Conservation (phyloP, 768 basidiomycete genomes). For the Tricholoma saponaceum region DNA sequence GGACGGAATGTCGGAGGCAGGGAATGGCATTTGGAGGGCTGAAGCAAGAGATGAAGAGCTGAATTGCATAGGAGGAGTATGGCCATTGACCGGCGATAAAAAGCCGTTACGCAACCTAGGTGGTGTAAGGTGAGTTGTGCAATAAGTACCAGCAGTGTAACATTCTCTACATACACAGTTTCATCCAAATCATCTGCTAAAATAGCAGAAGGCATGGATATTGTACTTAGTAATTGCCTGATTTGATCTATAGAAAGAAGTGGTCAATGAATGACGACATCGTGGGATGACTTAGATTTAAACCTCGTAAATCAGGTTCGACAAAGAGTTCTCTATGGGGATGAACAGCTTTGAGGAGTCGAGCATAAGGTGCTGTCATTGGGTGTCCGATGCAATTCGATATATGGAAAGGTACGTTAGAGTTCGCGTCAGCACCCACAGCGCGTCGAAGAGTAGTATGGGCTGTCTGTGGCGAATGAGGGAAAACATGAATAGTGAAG, state of each 20-base stretch:
- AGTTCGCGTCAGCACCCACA: slow-evolving; percentile 18
- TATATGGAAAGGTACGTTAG: slow-evolving; percentile 25
- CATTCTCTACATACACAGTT: slow-evolving; percentile 1
- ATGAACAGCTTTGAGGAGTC: slow-evolving; percentile 28
- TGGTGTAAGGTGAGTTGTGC: not conserved
- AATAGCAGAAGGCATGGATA: not conserved
- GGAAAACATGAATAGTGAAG: not conserved
- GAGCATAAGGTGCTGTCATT: slow-evolving; percentile 30
- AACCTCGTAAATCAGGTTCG: slow-evolving; percentile 31
- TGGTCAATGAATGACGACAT: not conserved
- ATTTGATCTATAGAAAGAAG: not conserved
- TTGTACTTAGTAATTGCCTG: not conserved
- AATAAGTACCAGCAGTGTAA: slow-evolving; percentile 1
- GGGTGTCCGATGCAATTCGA: slow-evolving; percentile 24
- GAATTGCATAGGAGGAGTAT: slow-evolving; percentile 10
- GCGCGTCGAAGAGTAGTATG: slow-evolving; percentile 30
- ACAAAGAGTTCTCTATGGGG: slow-evolving; percentile 26
- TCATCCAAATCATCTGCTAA: not conserved
- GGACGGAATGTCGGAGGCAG: not conserved
- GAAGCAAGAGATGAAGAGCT: slow-evolving; percentile 14
- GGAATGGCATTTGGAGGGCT: slow-evolving; percentile 5
- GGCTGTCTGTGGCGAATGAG: slow-evolving; percentile 28
- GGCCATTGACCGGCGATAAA: not conserved
- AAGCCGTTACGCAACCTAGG: not conserved
- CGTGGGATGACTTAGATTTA: not conserved